Percentiles rank a stretch among this genome's conserved stretches.
Conservation (phyloP, 2,329 filamentous ascomycete genomes). For the Paracoccidioides lutzii region DNA sequence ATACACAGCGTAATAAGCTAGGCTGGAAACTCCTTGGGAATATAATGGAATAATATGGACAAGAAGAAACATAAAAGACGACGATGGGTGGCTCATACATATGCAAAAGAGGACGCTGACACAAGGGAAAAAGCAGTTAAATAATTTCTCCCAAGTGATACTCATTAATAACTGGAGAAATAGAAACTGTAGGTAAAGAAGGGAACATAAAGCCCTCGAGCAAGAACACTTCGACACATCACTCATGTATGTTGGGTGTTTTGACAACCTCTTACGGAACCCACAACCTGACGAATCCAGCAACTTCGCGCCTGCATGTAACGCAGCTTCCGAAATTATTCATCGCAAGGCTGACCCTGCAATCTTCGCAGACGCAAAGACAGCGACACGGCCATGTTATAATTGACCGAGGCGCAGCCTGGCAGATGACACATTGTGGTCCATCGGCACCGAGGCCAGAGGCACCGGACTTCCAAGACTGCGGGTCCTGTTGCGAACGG, state of each 20-base stretch:
- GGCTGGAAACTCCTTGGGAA: too few relatives aligned
- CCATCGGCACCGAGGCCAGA: constrained; percentile 60
- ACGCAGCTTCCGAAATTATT: constrained; percentile 97
- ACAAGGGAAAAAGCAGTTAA: too few relatives aligned
- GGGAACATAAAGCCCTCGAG: not conserved
- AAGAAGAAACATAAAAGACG: not conserved
- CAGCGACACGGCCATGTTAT: constrained; percentile 96
- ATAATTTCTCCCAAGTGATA: not conserved
- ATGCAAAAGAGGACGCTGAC: too few relatives aligned
- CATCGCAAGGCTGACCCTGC: constrained; percentile 81
- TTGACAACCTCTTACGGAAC: constrained; percentile 46
- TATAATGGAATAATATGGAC: too few relatives aligned
- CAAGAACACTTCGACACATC: not conserved
- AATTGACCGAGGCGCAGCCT: constrained; percentile 70
- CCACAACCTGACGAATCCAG: constrained; percentile 81
- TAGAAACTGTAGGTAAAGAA: not conserved
- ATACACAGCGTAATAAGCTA: not conserved
- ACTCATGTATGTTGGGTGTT: too few relatives aligned
- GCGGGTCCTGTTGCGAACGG: constrained; percentile 8
- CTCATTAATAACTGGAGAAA: not conserved
- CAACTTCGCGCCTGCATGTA: constrained; percentile 78
- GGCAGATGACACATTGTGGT: constrained; percentile 87
- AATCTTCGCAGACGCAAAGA: constrained; percentile 87
- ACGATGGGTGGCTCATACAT: not conserved
- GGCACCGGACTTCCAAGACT: constrained; percentile 56